Evolutionary conservation across 805 yeast species (phyloP).

Genomic region (Pichia occidentalis): DNA sequence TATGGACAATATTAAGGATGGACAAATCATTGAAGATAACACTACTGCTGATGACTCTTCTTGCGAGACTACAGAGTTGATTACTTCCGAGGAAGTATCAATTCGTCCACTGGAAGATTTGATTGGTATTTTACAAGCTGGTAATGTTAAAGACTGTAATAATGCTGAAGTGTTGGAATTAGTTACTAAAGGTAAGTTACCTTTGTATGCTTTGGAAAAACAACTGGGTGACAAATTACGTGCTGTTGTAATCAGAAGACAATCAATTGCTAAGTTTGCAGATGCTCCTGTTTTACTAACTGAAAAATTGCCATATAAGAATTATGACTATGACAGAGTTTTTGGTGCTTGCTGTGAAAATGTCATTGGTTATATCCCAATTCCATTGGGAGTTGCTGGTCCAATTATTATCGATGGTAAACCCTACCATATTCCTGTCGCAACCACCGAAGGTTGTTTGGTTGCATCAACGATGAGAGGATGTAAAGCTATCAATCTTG

Average conservation of each 20-base stretch:
- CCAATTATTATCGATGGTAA: conserved; percentile 88
- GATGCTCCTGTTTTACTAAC: conserved; percentile 73
- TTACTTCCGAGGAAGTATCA: conserved; percentile 8
- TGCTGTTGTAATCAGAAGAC: conserved; percentile 91
- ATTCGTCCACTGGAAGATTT: conserved; percentile 58
- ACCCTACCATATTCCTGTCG: conserved; percentile 93
- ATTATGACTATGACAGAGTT: conserved; percentile 91
- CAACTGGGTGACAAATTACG: conserved; percentile 82
- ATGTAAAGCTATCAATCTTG: conserved; percentile 94
- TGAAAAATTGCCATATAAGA: conserved; percentile 65
- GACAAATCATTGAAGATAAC: conserved; percentile 29
- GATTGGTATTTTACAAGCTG: conserved; percentile 56
- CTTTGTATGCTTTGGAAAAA: conserved; percentile 91
- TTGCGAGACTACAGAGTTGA: conserved; percentile 16
- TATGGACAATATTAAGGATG: conserved; percentile 29
- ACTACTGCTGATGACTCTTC: conserved; percentile 20
- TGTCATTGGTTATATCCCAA: conserved; percentile 92
- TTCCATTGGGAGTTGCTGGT: conserved; percentile 98
- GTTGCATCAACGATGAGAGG: conserved; percentile 99
- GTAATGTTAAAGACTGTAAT: conserved; percentile 56
- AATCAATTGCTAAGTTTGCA: conserved; percentile 79
- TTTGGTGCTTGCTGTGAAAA: conserved; percentile 99
- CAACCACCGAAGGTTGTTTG: conserved; percentile 97
- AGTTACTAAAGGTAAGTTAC: conserved; percentile 70
- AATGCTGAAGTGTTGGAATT: conserved; percentile 71